phyloP scores from a whole-genome alignment of 768 basidiomycete species.

The Mycena crocata region DNA sequence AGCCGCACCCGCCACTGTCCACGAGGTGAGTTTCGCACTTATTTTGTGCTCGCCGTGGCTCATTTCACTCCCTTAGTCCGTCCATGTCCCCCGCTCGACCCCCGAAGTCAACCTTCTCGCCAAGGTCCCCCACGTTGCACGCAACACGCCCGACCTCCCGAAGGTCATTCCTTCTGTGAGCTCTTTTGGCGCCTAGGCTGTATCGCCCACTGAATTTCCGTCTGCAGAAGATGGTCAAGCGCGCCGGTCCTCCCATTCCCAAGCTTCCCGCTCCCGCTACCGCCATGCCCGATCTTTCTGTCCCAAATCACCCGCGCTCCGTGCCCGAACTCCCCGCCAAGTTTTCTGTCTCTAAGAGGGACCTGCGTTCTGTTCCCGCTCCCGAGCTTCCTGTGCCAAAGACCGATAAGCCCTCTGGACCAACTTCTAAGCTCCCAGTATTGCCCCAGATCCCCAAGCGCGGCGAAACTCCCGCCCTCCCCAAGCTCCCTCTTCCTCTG shows the following conservation, averaged over 20 bases:
- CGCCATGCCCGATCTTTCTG: background rate
- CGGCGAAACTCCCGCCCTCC: background rate
- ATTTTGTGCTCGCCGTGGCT: conserved; percentile 4
- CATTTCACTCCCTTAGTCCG: background rate
- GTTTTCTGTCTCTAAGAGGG: background rate
- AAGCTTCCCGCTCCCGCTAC: background rate
- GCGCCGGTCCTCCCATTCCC: background rate
- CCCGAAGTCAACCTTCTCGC: background rate
- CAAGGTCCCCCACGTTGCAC: background rate
- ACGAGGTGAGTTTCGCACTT: background rate
- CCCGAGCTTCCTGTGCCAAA: no score
- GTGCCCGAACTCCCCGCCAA: background rate
- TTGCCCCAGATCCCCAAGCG: background rate
- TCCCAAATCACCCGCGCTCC: no score
- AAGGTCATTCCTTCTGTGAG: background rate
- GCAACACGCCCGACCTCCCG: background rate
- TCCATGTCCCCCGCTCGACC: background rate
- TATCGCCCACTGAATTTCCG: background rate
- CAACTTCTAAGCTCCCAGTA: background rate
- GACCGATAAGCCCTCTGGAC: background rate
- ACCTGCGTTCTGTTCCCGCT: background rate
- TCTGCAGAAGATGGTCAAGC: conserved; percentile 4
- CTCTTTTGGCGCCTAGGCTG: background rate
- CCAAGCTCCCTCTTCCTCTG: background rate
- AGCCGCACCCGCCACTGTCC: no score